These are phyloP conservation scores for Alternaria sp. DNA, from an alignment of 2,329 filamentous ascomycete species.

Conservation along the genomic window DNA sequence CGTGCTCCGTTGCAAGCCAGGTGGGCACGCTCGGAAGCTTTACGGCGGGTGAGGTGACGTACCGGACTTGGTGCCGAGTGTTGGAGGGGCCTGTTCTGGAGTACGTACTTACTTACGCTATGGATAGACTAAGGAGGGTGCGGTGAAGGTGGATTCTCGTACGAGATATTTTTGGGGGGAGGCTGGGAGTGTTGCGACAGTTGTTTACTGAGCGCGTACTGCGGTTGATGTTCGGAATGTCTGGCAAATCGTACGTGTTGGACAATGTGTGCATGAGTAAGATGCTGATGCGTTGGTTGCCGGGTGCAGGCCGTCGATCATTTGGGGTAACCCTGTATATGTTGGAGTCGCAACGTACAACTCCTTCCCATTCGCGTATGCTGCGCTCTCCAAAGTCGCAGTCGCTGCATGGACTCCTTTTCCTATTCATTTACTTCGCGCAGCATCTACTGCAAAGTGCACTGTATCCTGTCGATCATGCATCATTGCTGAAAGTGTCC, in stretches of 20 bases:
- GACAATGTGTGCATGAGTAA: conserved; percentile 6
- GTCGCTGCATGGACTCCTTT: neutral
- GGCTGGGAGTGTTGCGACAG: neutral
- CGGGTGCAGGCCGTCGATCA: neutral
- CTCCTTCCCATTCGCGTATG: neutral
- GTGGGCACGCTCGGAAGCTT: neutral
- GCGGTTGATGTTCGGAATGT: neutral
- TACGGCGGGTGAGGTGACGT: neutral
- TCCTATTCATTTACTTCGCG: neutral
- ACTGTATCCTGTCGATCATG: neutral
- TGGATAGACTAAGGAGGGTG: neutral
- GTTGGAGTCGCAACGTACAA: neutral
- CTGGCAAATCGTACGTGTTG: neutral
- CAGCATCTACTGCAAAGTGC: neutral
- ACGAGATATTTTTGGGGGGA: neutral
- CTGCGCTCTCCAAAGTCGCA: neutral
- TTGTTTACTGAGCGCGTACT: neutral
- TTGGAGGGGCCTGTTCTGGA: neutral
- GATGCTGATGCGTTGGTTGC: neutral
- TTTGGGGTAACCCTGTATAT: neutral
- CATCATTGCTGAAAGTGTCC: neutral
- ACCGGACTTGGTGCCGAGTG: neutral
- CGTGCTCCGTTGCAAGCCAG: neutral
- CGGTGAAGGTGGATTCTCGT: neutral
- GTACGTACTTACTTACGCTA: neutral